Base-by-base conservation (phyloP, 495 filamentous ascomycete species). In the Aspergillus sclerotiicarbonarius region DNA sequence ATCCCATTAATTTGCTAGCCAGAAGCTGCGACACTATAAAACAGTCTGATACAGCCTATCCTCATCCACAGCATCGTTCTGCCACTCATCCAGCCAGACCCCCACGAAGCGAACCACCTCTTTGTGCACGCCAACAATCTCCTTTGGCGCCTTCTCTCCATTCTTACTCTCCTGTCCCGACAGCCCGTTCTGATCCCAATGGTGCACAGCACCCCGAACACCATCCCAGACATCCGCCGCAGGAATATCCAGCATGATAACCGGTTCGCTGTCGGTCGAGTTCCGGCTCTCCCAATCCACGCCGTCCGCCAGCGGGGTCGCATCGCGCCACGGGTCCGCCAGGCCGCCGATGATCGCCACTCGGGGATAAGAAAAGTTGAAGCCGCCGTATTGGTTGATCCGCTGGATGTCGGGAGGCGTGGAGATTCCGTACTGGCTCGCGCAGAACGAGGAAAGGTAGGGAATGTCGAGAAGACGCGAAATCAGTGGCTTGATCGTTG, bases 141-240 rank as follows among this genome's bases (percentile, higher is more conserved):
- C 69, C 5, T 56, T 51, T 1, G 87, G 87, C 18, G 85, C 84
- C 49, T 84, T 25, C 31, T 53, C 56, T 1, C 70, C 70, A 4
- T 75, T 47, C 12, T 66, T 77, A 5, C 80, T 84, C 73, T 88
- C 75, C 59, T 87, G 86, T 4, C 74, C 70, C 48, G 85, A 85
- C 44, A 87, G 51, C 8, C 85, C 86, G 65, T 89, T 88, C 78
- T 89, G 82, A 67, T 89, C 87, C 83, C 82, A 89, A 69, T 89
- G 85, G 68, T 90, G 87, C 46, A 88, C 84, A 0, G 74, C 84
- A 0, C 75, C 78, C n/a, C 32, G 45, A 4, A 62, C 54, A 18
- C 57, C 60, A 58, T 68, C 65, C 62, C 62, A 68, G 1, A 68
- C 60, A 15, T 65, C 44, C 13, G 56, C 56, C 18, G 52, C 60